These are phyloP conservation scores for Theobroma cacao DNA, from an alignment of 345 rosid species.

Conservation along the genomic window DNA sequence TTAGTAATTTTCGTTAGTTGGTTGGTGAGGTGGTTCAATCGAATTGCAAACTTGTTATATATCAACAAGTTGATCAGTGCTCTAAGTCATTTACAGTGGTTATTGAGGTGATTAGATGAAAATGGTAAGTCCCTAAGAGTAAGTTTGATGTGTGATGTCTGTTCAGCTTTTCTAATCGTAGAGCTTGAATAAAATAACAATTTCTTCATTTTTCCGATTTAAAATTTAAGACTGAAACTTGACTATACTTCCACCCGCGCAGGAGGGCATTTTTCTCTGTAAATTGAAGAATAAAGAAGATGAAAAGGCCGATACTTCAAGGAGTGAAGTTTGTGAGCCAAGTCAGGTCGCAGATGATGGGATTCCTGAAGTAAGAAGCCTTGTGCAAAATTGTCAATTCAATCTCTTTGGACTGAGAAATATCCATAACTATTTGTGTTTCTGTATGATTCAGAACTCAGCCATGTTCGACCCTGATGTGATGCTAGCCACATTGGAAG, in stretches of 20 bases:
- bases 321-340: neutral
- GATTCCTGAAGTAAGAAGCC: neutral
- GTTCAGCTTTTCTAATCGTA: neutral
- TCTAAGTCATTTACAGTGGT: neutral
- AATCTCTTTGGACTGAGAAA: neutral
- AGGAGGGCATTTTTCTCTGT: slow-evolving; percentile 13
- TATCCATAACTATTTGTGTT: neutral
- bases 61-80: neutral
- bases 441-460: neutral
- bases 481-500: neutral
- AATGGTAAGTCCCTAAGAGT: neutral
- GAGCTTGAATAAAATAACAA: neutral
- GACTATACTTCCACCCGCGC: neutral
- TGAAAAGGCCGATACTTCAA: neutral
- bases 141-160: neutral
- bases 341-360: neutral
- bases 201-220: neutral
- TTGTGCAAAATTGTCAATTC: neutral
- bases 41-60: neutral
- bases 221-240: neutral
- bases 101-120: neutral
- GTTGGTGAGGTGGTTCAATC: neutral
- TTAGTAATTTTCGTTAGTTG: neutral
- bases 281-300: slow-evolving; percentile 15
- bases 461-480: neutral